phyloP scores from a whole-genome alignment of 148 eudicot genomes.

The Camellia lanceoleosa region DNA sequence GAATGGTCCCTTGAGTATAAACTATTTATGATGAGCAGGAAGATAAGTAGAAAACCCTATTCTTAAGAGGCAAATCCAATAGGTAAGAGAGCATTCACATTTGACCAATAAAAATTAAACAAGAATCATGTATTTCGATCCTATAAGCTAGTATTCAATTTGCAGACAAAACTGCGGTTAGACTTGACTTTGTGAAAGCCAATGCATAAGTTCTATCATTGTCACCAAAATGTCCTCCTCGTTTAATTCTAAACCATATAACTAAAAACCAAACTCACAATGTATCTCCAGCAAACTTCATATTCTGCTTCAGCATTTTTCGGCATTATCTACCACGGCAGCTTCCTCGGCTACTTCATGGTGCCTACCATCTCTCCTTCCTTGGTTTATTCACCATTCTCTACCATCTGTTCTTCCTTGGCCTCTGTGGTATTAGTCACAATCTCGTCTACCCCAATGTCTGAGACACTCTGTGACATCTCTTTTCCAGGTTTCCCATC shows the following conservation, averaged over 20 bases:
- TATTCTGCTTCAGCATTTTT: neutral
- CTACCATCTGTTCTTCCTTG: neutral
- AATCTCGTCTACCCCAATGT: neutral
- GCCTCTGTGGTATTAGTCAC: neutral
- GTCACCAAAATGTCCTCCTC: neutral
- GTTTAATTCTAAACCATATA: neutral
- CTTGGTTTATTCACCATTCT: neutral
- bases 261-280: neutral
- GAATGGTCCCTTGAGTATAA: neutral
- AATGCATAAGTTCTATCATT: neutral
- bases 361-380: neutral
- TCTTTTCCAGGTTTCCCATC: neutral
- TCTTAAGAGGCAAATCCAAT: neutral
- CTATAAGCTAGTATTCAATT: conserved; percentile 5
- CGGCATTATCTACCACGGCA: neutral
- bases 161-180: conserved; percentile 13
- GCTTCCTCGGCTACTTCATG: conserved; percentile 13
- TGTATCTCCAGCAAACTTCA: neutral
- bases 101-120: neutral
- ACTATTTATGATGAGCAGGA: neutral
- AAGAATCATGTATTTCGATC: conserved; percentile 11
- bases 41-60: neutral
- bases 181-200: neutral
- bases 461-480: neutral
- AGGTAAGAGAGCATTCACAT: neutral